phyloP scores from a whole-genome alignment of 73 alveolate species.

The Uronychia setigera region DNA sequence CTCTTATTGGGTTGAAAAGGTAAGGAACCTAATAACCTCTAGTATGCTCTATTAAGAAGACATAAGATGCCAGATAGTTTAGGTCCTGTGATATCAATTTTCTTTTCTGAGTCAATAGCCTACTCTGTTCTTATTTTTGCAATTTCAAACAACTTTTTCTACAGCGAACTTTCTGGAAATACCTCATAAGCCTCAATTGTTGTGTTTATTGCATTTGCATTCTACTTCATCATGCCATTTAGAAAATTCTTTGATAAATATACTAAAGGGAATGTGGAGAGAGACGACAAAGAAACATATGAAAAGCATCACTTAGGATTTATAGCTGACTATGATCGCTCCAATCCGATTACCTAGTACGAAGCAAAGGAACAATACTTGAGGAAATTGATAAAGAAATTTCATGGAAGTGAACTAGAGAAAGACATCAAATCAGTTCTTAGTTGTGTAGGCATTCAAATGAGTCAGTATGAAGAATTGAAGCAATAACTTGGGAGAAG shows the following conservation, averaged over 20 bases:
- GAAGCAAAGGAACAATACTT: too few relatives aligned
- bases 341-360: slow-evolving; percentile 57
- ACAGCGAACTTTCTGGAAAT: slow-evolving; percentile 1
- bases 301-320: slow-evolving; percentile 12
- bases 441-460: too few relatives aligned
- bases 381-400: too few relatives aligned
- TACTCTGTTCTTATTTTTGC: slow-evolving; percentile 37
- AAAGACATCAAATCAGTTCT: too few relatives aligned
- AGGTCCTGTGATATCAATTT: slow-evolving; percentile 48
- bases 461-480: too few relatives aligned
- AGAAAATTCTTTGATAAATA: slow-evolving; percentile 10
- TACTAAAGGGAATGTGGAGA: background rate
- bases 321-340: slow-evolving; percentile 63
- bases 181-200: background rate
- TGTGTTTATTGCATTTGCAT: background rate
- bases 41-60: slow-evolving; percentile 56
- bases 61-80: slow-evolving; percentile 51
- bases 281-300: slow-evolving; percentile 15
- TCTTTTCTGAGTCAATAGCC: slow-evolving; percentile 43
- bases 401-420: too few relatives aligned
- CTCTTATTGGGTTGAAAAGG: slow-evolving; percentile 67
- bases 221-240: slow-evolving; percentile 33
- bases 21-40: slow-evolving; percentile 7
- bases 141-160: slow-evolving; percentile 7
- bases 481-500: too few relatives aligned